Base-by-base conservation (phyloP, 2,329 filamentous ascomycete species). In the Cordyceps pruinosa region DNA sequence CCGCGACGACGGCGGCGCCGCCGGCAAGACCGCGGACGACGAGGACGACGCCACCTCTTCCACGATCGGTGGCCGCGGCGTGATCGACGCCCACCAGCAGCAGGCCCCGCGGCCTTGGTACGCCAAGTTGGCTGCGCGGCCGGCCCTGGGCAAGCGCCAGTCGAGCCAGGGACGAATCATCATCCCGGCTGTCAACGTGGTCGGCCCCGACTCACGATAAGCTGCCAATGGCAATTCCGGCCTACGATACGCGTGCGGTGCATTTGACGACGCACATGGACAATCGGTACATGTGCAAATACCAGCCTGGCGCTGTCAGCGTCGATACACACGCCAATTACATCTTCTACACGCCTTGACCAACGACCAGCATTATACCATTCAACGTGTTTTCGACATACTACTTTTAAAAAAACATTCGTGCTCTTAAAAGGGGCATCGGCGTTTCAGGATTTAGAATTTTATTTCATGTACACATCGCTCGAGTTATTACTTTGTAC, bases 81-180 rank as follows among this genome's bases (percentile, higher is more conserved):
- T 32, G 6, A 12, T 37, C 37, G 1, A 15, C 13, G n/a, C 17
- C 56, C 5, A 46, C 54, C 42, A 28, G 47, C 37, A 35, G 28
- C 56, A 51, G 48, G 25, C 66, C 12, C 66, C 64, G 17, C 61
- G 64, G 58, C 65, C 71, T 56, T 80, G 77, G 77, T 74, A 78
- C 59, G 66, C 73, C 45, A 77, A 69, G 62, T 61, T 79, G 46
- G 65, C 71, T n/a, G 66, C 68, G 32, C 65, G 68, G 15, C 66
- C 66, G 34, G 70, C 68, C 37, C 68, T 53, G 76, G 25, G 76
- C 77, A 34, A 70, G 68, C 59, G 70, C 79, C 50, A 76, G 71
- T 65, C 69, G 72, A 51, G 70, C 72, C 48, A 72, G 76, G 12
- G 75, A 71, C 64, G 72, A 73, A 51, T 74, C 76, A 15, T 72